Base-by-base conservation (phyloP, 2,329 filamentous ascomycete genomes). In the Penicillium sp. region DNA sequence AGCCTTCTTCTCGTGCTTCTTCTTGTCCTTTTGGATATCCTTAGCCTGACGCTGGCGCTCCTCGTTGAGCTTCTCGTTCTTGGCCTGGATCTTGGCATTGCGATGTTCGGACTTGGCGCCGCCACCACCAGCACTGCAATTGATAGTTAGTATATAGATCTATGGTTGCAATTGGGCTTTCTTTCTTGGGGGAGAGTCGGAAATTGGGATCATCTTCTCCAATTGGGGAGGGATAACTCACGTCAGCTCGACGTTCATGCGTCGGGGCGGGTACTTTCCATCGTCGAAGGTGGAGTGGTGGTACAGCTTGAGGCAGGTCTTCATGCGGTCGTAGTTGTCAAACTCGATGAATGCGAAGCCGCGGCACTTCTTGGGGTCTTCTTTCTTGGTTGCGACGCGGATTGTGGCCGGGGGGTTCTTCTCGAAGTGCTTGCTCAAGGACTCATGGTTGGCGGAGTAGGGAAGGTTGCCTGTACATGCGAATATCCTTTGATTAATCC, bases 231-330 rank as follows among this genome's bases (percentile, higher is more conserved):
- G 48, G 50, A 23, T 48, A 35, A 83, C 87, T 76, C 76, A 91
- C 84, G 92, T 96, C 65, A 97, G 78, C 78, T 97, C 93, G 27
- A 97, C 90, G 72, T 96, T 97, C 69, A 97, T 95, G 76, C 88
- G 89, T 67, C 93, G 82, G 51, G 86, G 78, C 1, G 76, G 75
- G 33, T 75, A 79, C 68, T 78, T 79, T 38, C 79, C 79, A 53
- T 83, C 82, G 58, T 85, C 79, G 72, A 97, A 95, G 62, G 83
- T 82, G 59, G 86, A 89, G 78, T 97, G 93, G 77, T 97, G 93
- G 77, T 93, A 93, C 63, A 91, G 86, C 75, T 93, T 90, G 60
- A 97, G 82, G 71, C 91, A 96, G 33, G 91, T 94, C 81, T 95
- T 90, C 91, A 96, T 95, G 71, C 89, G 86, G 76, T 93, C 89